phyloP scores from a whole-genome alignment of 768 basidiomycete species.

The Psilocybe cyanescens region DNA sequence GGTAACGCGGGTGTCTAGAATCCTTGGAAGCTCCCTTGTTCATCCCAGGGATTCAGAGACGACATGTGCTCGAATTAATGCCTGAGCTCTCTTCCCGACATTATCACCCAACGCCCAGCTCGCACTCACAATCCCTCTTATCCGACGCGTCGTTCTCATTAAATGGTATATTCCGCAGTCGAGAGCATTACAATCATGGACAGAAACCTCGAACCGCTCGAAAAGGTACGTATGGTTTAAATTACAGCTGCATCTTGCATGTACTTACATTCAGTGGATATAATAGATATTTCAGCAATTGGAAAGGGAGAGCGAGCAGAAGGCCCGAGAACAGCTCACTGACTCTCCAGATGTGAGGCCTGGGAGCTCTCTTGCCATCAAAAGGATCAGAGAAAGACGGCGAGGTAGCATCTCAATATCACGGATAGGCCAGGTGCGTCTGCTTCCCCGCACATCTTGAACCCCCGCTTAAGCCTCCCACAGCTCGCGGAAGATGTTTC shows the following conservation, averaged over 20 bases:
- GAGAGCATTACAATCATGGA: constrained; percentile 16
- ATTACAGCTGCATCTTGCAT: background rate
- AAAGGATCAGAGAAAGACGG: constrained; percentile 39
- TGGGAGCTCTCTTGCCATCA: constrained; percentile 24
- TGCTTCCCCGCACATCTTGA: background rate
- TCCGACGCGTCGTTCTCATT: background rate
- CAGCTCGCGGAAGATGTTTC: constrained; percentile 27
- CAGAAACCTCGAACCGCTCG: constrained; percentile 33
- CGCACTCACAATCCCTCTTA: background rate
- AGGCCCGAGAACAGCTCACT: constrained; percentile 40
- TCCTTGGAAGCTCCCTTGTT: background rate
- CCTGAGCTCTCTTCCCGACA: background rate
- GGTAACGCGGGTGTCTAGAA: background rate
- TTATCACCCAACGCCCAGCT: background rate
- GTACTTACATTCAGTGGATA: background rate
- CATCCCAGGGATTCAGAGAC: background rate
- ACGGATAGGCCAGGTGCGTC: constrained; percentile 60
- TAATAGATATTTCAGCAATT: constrained; percentile 61
- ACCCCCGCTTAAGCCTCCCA: constrained; percentile 10
- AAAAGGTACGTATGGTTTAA: constrained; percentile 25
- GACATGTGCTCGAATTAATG: constrained; percentile 3
- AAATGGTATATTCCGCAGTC: background rate
- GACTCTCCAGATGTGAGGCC: constrained; percentile 15
- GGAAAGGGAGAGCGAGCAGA: constrained; percentile 58
- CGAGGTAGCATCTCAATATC: constrained; percentile 62